A percentile compares a stretch with the other conserved stretches of the same genome.
These are phyloP conservation scores for Colletotrichum coccodes DNA, from an alignment of 2,329 filamentous ascomycete species.

Conservation along the genomic window DNA sequence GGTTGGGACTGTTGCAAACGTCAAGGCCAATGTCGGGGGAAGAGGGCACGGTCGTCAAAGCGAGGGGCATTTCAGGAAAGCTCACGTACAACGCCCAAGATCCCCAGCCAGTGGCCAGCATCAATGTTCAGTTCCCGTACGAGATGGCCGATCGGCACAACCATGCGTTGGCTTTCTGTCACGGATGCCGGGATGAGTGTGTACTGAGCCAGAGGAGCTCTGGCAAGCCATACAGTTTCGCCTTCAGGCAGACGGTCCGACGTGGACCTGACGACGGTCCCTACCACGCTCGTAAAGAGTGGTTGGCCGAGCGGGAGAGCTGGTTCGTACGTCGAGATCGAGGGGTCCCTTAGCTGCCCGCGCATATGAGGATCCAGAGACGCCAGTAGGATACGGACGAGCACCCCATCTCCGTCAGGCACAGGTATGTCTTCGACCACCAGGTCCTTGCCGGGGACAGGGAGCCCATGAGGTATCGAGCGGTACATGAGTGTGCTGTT, in stretches of 20 bases:
- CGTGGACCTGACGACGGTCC: neutral
- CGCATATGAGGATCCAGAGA: constrained; percentile 82
- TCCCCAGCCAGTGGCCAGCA: constrained; percentile 70
- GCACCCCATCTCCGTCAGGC: neutral
- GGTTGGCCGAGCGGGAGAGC: neutral
- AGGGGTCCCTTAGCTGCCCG: constrained; percentile 70
- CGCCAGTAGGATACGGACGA: constrained; percentile 41
- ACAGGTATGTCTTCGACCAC: neutral
- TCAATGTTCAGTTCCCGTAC: constrained; percentile 56
- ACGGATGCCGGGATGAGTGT: neutral
- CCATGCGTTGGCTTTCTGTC: neutral
- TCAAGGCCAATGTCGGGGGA: too few species aligned
- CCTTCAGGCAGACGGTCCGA: neutral
- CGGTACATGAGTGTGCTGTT: neutral
- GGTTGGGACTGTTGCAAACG: too few species aligned
- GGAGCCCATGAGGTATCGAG: too few species aligned
- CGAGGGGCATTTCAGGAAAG: too few species aligned
- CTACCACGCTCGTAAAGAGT: neutral
- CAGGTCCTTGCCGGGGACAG: too few species aligned
- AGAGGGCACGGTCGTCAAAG: too few species aligned
- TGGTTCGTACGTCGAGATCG: neutral
- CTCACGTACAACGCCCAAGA: constrained; percentile 71
- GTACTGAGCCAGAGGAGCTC: neutral
- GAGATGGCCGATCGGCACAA: neutral
- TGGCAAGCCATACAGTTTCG: neutral